Conservation (phyloP, 2,329 filamentous ascomycete species). For the Arthrobotrys iridis region DNA sequence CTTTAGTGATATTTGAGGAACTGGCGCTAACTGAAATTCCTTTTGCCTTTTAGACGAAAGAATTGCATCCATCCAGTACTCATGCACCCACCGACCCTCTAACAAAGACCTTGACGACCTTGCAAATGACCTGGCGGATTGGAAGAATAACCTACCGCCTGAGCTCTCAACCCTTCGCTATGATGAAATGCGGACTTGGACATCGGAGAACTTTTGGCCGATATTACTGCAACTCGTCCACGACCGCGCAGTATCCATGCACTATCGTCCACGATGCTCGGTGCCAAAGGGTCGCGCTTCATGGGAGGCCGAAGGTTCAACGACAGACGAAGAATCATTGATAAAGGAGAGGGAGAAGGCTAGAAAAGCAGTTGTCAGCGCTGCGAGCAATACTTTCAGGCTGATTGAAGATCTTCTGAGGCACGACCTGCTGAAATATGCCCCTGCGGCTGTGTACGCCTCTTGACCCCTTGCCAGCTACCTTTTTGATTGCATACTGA, state of each 20-base stretch:
- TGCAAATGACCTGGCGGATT: constrained; percentile 31
- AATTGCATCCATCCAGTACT: constrained; percentile 45
- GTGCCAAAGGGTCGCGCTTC: constrained; percentile 23
- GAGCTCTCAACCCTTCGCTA: constrained; percentile 48
- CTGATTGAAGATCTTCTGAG: constrained; percentile 45
- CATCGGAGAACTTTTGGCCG: constrained; percentile 49
- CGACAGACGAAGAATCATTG: constrained; percentile 21
- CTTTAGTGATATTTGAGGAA: not conserved
- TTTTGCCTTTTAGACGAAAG: constrained; percentile 25
- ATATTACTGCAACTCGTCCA: constrained; percentile 46
- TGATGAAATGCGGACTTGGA: constrained; percentile 52
- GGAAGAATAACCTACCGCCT: constrained; percentile 40
- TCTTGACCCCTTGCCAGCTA: not conserved
- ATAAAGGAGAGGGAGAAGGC: constrained; percentile 48
- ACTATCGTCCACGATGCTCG: constrained; percentile 42
- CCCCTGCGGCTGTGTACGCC: constrained; percentile 49
- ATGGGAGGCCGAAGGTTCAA: constrained; percentile 21
- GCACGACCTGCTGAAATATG: constrained; percentile 49
- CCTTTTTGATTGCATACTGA: not conserved
- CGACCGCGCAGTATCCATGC: constrained; percentile 53
- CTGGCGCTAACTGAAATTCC: not conserved
- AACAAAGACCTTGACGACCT: constrained; percentile 28
- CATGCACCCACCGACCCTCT: constrained; percentile 44
- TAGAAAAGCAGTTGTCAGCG: constrained; percentile 48
- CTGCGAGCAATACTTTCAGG: constrained; percentile 49